Base-by-base conservation (phyloP, 2,329 filamentous ascomycete genomes). In the Fonsecaea erecta region DNA sequence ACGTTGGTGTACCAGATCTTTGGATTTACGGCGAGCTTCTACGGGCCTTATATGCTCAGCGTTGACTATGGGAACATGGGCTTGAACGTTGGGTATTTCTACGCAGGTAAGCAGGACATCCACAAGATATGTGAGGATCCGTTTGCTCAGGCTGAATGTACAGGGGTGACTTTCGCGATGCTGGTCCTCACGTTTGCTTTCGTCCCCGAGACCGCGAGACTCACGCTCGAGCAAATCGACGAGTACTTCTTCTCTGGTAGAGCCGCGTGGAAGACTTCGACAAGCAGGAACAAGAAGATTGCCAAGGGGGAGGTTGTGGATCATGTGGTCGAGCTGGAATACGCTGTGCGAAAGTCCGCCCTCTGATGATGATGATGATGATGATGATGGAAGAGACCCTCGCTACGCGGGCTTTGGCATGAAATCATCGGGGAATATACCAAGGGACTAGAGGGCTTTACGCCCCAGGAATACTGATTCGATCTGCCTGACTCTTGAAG, bases 51-150 rank as follows among this genome's bases (percentile, higher is more conserved):
- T 40, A 73, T 73, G 72, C 51, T 74, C 18, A 68, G 70, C 32
- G 51, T 63, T 0, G 51, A 70, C 16, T 67, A 74, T 56, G 73
- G 73, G 2, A 71, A 73, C 43, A 73, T 73, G 73, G 72, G 73
- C 0, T 35, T 72, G 2, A 72, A 68, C 54, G 73, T 75, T n/a
- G 73, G 73, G 1, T 75, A 75, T 40, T 75, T 74, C 46, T 75
- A 74, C 53, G 71, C 70, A 1, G 71, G 62, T 64, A 14, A 35
- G 54, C 52, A 18, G 11, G 18, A 30, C 37, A 12, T 16, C 7
- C 7, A 30, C 37, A 43, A 11, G 11, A n/a, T 11, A 21, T 46
- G 43, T 14, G 26, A 18, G 5, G 32, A n/a, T 21, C 26, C 28
- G 32, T 11, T 52, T 46, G 24, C 30, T 60, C 11, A n/a, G 7